Evolutionary conservation across 768 basidiomycete species (phyloP).

Genomic region (Galerina marginata): DNA sequence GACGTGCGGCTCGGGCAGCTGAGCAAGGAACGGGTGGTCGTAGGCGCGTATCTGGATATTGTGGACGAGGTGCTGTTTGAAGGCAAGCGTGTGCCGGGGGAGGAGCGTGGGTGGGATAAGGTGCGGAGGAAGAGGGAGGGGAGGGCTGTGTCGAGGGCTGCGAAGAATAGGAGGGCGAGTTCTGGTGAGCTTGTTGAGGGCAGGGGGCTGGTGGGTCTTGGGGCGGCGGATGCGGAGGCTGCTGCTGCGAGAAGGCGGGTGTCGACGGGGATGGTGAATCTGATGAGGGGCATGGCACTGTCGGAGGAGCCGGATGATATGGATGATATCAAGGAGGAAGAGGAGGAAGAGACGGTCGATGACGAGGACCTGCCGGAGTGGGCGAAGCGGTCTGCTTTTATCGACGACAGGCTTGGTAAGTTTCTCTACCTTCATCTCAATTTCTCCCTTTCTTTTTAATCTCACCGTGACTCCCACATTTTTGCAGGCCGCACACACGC

Average conservation of each 20-base stretch:
- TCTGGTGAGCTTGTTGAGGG: constrained; percentile 42
- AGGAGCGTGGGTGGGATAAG: constrained; percentile 53
- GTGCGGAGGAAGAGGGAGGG: constrained; percentile 52
- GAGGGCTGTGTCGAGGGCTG: constrained; percentile 43
- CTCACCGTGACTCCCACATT: neutral
- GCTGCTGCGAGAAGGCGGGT: constrained; percentile 53
- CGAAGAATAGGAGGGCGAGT: constrained; percentile 56
- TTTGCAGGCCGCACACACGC: constrained; percentile 66
- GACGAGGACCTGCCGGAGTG: constrained; percentile 80
- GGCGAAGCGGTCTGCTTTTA: constrained; percentile 68
- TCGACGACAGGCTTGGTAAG: constrained; percentile 64
- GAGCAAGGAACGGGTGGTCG: constrained; percentile 58
- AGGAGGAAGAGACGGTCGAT: constrained; percentile 56
- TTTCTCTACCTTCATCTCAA: constrained; percentile 14
- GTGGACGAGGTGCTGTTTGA: constrained; percentile 83
- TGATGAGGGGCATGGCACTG: constrained; percentile 53
- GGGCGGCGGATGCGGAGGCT: constrained; percentile 21
- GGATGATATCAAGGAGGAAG: constrained; percentile 44
- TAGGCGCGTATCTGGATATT: constrained; percentile 70
- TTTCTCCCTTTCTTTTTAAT: neutral
- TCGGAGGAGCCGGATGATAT: constrained; percentile 64
- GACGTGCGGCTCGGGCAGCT: constrained; percentile 62
- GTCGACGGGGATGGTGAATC: constrained; percentile 63
- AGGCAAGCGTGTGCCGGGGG: constrained; percentile 53
- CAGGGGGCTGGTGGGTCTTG: constrained; percentile 6